Evolutionary conservation across 129 eudicot genomes (phyloP).

Genomic region (Centella asiatica): DNA sequence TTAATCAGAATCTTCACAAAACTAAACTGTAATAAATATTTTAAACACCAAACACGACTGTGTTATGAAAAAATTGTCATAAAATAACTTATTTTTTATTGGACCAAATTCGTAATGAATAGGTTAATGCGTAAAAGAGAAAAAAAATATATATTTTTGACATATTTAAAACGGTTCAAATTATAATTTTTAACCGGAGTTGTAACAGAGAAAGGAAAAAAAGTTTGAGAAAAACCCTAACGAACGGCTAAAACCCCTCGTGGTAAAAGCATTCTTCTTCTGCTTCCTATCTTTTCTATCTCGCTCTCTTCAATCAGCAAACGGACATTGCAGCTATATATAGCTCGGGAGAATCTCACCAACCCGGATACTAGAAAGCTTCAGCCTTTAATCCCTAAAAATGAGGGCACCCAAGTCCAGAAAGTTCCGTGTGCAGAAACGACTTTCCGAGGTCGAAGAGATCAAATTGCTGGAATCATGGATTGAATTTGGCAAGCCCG

Average conservation of each 20-base stretch:
- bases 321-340: not conserved
- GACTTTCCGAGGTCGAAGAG: conserved; percentile 49
- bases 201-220: no score
- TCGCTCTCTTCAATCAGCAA: not conserved
- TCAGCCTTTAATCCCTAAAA: not conserved
- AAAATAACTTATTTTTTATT: no score
- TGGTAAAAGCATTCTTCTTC: not conserved
- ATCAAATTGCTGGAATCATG: conserved; percentile 57
- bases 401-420: conserved; percentile 62
- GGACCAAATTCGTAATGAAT: no score
- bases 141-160: no score
- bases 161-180: no score
- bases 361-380: conserved; percentile 8
- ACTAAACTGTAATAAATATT: no score
- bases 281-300: not conserved
- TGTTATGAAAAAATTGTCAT: no score
- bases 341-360: conserved; percentile 9
- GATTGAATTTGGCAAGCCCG: conserved; percentile 71
- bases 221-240: conserved; percentile 10
- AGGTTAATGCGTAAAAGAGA: no score
- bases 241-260: conserved; percentile 5
- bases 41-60: no score
- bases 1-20: no score
- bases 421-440: conserved; percentile 31
- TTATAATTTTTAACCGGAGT: no score